These are phyloP conservation scores for Suillus subaureus DNA, from an alignment of 768 basidiomycete species.

Conservation along the genomic window DNA sequence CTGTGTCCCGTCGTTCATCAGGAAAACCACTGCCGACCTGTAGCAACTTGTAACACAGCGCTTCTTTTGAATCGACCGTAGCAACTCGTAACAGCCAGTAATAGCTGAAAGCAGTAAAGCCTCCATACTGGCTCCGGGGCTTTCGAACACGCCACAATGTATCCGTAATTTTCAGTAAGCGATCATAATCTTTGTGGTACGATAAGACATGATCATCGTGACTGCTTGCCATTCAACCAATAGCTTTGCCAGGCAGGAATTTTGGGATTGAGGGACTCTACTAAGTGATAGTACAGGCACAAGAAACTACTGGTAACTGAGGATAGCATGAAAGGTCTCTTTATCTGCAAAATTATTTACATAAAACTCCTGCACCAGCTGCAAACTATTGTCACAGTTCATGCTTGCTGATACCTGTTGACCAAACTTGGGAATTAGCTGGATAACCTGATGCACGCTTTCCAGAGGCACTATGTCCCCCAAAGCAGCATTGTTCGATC, in stretches of 20 bases:
- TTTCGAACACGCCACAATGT: neutral
- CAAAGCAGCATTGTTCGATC: neutral
- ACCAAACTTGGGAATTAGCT: conserved; percentile 9
- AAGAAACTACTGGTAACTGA: neutral
- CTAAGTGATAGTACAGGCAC: neutral
- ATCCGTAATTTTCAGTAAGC: neutral
- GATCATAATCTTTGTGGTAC: neutral
- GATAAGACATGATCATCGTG: too few relatives aligned
- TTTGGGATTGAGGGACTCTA: neutral
- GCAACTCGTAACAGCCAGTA: neutral
- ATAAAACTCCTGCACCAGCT: conserved; percentile 1
- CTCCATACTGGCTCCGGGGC: neutral
- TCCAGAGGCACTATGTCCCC: conserved; percentile 6
- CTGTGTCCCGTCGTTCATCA: too few relatives aligned
- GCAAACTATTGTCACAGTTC: conserved; percentile 5
- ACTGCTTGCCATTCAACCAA: neutral
- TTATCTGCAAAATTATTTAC: conserved; percentile 13
- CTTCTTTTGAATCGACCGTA: too few relatives aligned
- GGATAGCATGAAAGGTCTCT: conserved; percentile 7
- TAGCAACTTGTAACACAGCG: neutral
- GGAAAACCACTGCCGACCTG: neutral
- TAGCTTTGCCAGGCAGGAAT: neutral
- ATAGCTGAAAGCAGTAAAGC: neutral
- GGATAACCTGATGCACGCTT: neutral
- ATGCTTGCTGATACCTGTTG: neutral